phyloP scores from a whole-genome alignment of 768 basidiomycete genomes.

The Mycena floridula region DNA sequence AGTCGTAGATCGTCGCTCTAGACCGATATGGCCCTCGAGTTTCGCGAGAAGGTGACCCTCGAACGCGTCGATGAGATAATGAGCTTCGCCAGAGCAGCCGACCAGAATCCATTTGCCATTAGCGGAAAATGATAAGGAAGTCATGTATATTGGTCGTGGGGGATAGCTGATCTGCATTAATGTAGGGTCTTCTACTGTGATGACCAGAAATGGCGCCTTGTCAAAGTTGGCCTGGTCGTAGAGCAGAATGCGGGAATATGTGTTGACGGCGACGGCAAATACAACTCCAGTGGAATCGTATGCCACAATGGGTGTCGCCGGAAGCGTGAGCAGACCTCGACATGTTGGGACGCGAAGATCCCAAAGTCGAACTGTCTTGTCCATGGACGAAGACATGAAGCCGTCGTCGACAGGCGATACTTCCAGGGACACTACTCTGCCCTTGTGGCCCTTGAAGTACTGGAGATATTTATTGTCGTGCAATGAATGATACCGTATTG shows the following conservation, averaged over 20 bases:
- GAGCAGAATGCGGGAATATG: conserved; percentile 74
- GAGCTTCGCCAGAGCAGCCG: conserved; percentile 87
- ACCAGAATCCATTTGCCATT: conserved; percentile 88
- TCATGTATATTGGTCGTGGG: conserved; percentile 85
- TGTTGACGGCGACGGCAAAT: conserved; percentile 83
- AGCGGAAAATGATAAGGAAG: conserved; percentile 84
- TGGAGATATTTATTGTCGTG: conserved; percentile 96
- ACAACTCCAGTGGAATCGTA: conserved; percentile 81
- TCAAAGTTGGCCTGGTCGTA: conserved; percentile 86
- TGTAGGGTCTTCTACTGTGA: conserved; percentile 78
- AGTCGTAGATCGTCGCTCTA: conserved; percentile 62
- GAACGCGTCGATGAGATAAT: conserved; percentile 91
- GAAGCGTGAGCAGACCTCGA: conserved; percentile 72
- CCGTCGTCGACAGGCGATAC: conserved; percentile 91
- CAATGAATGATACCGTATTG: conserved; percentile 87
- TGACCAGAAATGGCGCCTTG: conserved; percentile 85
- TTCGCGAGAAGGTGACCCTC: conserved; percentile 80
- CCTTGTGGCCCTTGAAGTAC: conserved; percentile 95
- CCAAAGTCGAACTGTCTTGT: conserved; percentile 95
- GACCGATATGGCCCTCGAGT: conserved; percentile 76
- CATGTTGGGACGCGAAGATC: conserved; percentile 79
- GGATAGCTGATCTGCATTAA: conserved; percentile 73
- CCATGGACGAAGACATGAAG: conserved; percentile 91
- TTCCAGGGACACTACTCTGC: conserved; percentile 82
- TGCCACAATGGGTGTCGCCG: conserved; percentile 70